Percentiles rank a stretch among this genome's conserved stretches.
Evolutionary conservation across 495 filamentous ascomycete genomes (phyloP).

Genomic region (Pseudomonodictys pantanalensis): DNA sequence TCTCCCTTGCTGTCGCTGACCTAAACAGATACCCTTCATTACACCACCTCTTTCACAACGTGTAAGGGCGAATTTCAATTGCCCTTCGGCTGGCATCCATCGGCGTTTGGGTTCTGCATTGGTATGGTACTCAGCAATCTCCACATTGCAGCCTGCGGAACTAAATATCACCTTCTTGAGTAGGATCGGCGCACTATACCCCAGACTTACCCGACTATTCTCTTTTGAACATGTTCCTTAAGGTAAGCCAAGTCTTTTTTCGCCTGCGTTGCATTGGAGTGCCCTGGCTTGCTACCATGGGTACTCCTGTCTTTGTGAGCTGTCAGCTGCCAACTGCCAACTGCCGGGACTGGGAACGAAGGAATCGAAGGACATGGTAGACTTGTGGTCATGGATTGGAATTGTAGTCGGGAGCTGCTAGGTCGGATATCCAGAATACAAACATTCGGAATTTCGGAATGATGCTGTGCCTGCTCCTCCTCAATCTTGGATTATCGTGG

Average conservation of each 20-base stretch:
- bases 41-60: not conserved
- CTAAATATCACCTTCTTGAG: not conserved
- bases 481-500: no score
- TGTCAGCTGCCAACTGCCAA: no score
- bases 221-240: not conserved
- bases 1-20: not conserved
- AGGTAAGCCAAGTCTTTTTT: not conserved
- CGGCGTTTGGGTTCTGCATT: constrained; percentile 3
- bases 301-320: not conserved
- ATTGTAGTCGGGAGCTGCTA: no score
- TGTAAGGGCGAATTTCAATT: not conserved
- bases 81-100: not conserved
- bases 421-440: no score
- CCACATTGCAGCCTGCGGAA: not conserved
- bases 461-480: no score
- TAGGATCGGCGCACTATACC: constrained; percentile 4
- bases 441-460: no score
- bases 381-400: no score
- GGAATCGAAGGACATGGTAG: no score
- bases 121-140: constrained; percentile 2
- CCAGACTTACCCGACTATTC: not conserved
- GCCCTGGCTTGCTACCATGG: not conserved
- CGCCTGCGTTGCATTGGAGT: not conserved
- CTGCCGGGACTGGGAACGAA: no score
- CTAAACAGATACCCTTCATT: not conserved